Conservation (phyloP, 2,329 filamentous ascomycete species). For the Ceratocystis lukuohia region DNA sequence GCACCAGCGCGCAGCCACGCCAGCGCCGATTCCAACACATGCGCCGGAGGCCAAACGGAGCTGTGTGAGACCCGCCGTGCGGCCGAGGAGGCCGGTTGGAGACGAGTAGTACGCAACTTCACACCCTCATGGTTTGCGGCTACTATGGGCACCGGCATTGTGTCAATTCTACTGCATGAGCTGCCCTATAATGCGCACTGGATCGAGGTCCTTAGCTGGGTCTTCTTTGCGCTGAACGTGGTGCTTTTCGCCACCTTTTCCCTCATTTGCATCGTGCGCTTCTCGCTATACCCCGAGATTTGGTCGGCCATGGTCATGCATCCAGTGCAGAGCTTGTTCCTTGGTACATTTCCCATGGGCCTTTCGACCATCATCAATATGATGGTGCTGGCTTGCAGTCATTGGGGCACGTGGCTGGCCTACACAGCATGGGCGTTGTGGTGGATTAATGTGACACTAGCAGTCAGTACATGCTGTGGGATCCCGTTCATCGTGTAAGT, state of each 20-base stretch:
- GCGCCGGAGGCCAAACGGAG: not conserved
- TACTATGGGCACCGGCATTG: constrained; percentile 56
- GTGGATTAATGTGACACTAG: constrained; percentile 43
- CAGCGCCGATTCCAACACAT: not conserved
- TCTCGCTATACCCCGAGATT: constrained; percentile 51
- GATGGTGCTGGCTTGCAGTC: constrained; percentile 46
- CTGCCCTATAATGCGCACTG: constrained; percentile 47
- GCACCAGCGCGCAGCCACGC: not conserved
- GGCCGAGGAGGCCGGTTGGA: constrained; percentile 29
- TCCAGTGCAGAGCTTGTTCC: constrained; percentile 53
- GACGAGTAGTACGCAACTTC: constrained; percentile 36
- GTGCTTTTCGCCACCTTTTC: constrained; percentile 43
- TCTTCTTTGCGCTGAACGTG: constrained; percentile 48
- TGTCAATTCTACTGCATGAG: constrained; percentile 47
- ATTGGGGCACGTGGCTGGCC: constrained; percentile 47
- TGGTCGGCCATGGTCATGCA: constrained; percentile 54
- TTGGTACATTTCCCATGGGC: constrained; percentile 56
- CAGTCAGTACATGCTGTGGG: constrained; percentile 40
- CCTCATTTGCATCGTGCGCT: constrained; percentile 43
- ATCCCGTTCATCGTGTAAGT: constrained; percentile 45
- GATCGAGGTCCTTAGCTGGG: constrained; percentile 45
- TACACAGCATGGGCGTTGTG: constrained; percentile 44
- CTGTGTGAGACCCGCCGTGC: not conserved
- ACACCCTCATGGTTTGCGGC: constrained; percentile 47
- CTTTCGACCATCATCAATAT: constrained; percentile 56